phyloP scores from a whole-genome alignment of 106 monocot genomes.

The Hemerocallis citrina region DNA sequence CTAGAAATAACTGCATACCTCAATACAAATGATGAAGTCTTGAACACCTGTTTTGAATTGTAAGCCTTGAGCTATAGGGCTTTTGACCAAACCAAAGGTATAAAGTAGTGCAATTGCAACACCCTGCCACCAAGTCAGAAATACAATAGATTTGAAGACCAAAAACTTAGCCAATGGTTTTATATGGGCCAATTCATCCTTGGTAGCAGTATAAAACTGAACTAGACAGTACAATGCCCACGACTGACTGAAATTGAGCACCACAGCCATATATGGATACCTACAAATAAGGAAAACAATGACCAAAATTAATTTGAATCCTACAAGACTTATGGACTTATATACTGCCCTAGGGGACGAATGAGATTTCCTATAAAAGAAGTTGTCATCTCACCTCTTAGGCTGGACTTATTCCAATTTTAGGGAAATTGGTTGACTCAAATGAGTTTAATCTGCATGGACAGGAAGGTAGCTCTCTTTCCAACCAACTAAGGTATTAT shows the following conservation, averaged over 20 bases:
- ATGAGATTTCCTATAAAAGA: no score
- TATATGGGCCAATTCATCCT: slow-evolving; percentile 75
- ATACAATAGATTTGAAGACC: slow-evolving; percentile 88
- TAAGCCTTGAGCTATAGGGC: slow-evolving; percentile 73
- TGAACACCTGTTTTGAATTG: slow-evolving; percentile 87
- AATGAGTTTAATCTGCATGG: no score
- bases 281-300: slow-evolving; percentile 26
- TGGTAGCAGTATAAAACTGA: slow-evolving; percentile 75
- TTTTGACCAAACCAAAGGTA: slow-evolving; percentile 66
- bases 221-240: slow-evolving; percentile 94
- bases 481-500: no score
- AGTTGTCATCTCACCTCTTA: no score
- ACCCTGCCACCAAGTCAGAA: slow-evolving; percentile 98
- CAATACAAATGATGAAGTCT: slow-evolving; percentile 97
- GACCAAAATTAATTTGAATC: no score
- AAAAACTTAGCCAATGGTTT: slow-evolving; percentile 84
- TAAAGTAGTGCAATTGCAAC: slow-evolving; percentile 78
- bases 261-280: slow-evolving; percentile 83
- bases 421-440: no score
- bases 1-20: slow-evolving; percentile 42
- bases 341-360: no score
- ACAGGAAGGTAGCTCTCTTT: no score
- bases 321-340: no score
- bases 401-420: no score
- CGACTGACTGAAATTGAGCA: slow-evolving; percentile 92